These are phyloP conservation scores for Cyberlindnera mrakii DNA, from an alignment of 805 yeast genomes.

Conservation along the genomic window DNA sequence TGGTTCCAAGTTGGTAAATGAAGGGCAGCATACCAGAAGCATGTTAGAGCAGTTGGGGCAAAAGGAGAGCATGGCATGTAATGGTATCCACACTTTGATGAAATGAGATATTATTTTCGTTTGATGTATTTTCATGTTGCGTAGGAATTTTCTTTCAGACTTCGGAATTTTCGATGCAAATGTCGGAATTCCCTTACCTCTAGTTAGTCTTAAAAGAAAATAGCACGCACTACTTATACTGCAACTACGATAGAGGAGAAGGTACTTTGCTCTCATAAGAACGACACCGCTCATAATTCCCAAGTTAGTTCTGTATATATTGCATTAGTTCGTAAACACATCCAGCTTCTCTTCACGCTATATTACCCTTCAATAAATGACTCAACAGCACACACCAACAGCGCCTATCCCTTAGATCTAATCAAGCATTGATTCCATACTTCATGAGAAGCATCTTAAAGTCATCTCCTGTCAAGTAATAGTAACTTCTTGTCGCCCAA, in stretches of 20 bases:
- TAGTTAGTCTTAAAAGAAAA: no score
- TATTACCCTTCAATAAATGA: not conserved
- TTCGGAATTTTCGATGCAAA: no score
- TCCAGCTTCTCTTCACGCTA: no score
- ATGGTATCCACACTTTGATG: not conserved
- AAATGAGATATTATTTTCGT: not conserved
- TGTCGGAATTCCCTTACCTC: no score
- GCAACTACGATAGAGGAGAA: no score
- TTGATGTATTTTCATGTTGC: not conserved
- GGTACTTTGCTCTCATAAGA: no score
- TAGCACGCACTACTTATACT: no score
- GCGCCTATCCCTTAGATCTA: not conserved
- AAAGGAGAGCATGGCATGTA: conserved; percentile 68
- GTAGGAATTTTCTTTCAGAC: not conserved
- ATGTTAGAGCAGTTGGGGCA: conserved; percentile 94
- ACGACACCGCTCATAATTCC: no score
- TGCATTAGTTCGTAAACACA: no score
- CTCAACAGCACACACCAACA: not conserved
- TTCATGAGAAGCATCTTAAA: conserved; percentile 17
- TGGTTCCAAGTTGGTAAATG: not conserved
- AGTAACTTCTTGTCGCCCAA: conserved; percentile 23
- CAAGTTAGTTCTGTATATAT: no score
- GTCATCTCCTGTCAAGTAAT: conserved; percentile 29
- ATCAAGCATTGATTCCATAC: conserved; percentile 9
- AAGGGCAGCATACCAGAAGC: conserved; percentile 47